These are phyloP conservation scores for Orbilia brochopaga DNA, from an alignment of 2,329 filamentous ascomycete genomes.

Conservation along the genomic window DNA sequence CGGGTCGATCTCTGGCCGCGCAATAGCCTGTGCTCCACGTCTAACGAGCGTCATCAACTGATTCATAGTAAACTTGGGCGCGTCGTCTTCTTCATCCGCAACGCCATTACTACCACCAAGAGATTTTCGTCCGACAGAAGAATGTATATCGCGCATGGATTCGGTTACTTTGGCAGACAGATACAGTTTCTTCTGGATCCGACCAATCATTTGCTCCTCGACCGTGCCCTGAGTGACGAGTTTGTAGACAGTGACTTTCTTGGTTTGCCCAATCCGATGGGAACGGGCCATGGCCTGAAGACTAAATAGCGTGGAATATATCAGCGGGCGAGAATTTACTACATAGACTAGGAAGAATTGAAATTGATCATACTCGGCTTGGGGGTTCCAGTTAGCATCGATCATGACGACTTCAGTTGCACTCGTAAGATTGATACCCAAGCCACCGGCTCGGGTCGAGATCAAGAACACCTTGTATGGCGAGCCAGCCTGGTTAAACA, in stretches of 20 bases:
- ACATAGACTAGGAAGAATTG: background rate
- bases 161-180: slow-evolving; percentile 68
- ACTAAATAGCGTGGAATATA: slow-evolving; percentile 60
- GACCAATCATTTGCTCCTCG: slow-evolving; percentile 66
- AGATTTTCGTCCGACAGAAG: slow-evolving; percentile 54
- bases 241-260: slow-evolving; percentile 65
- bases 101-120: slow-evolving; percentile 22
- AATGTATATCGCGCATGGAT: slow-evolving; percentile 65
- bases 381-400: slow-evolving; percentile 59
- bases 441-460: slow-evolving; percentile 64
- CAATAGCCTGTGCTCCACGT: slow-evolving; percentile 64
- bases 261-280: slow-evolving; percentile 65
- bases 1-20: slow-evolving; percentile 63
- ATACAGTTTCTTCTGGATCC: slow-evolving; percentile 69
- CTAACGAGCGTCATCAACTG: slow-evolving; percentile 65
- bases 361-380: slow-evolving; percentile 50
- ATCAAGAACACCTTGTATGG: slow-evolving; percentile 65
- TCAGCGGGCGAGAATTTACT: slow-evolving; percentile 52
- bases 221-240: slow-evolving; percentile 66
- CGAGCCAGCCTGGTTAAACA: slow-evolving; percentile 62
- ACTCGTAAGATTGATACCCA: slow-evolving; percentile 65
- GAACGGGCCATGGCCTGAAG: slow-evolving; percentile 65
- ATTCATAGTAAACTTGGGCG: slow-evolving; percentile 63
- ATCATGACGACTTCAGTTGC: slow-evolving; percentile 66
- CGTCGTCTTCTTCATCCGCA: slow-evolving; percentile 58